Percentiles rank a stretch among this genome's conserved stretches.
Conservation (phyloP, 2,329 filamentous ascomycete species). For the Helicocarpus griseus region DNA sequence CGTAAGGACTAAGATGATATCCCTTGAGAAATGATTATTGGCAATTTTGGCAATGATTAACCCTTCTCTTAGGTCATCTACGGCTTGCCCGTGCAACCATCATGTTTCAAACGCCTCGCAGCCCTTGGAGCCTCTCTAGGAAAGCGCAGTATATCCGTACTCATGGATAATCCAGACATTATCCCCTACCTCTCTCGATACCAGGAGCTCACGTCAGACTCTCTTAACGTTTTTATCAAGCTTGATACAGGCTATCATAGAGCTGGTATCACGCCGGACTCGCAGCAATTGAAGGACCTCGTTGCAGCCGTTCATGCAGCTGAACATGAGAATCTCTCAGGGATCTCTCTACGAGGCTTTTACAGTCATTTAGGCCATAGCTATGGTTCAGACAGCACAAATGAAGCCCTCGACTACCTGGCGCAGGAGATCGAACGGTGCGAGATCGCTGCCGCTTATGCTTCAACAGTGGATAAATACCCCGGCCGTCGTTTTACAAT, state of each 20-base stretch:
- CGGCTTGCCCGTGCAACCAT: slow-evolving; percentile 57
- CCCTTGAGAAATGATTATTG: background rate
- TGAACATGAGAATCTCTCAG: slow-evolving; percentile 14
- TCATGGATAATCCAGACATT: slow-evolving; percentile 58
- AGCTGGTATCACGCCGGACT: slow-evolving; percentile 52
- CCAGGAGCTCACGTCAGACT: slow-evolving; percentile 32
- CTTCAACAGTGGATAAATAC: slow-evolving; percentile 8
- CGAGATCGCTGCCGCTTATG: slow-evolving; percentile 17
- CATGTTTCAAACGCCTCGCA: slow-evolving; percentile 51
- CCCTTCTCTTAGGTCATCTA: slow-evolving; percentile 45
- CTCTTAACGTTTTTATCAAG: slow-evolving; percentile 55
- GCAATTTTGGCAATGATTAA: background rate
- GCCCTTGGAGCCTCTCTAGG: slow-evolving; percentile 47
- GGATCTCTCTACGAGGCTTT: slow-evolving; percentile 47
- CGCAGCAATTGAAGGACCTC: slow-evolving; percentile 22
- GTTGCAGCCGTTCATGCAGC: slow-evolving; percentile 15
- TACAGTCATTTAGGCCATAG: slow-evolving; percentile 65
- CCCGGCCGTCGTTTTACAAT: slow-evolving; percentile 37
- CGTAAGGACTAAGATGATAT: slow-evolving; percentile 19
- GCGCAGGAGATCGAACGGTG: slow-evolving; percentile 48
- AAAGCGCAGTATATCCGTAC: slow-evolving; percentile 47
- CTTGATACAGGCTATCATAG: slow-evolving; percentile 62
- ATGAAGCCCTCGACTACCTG: slow-evolving; percentile 50
- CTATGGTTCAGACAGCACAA: slow-evolving; percentile 48
- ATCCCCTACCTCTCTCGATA: slow-evolving; percentile 41